Evolutionary conservation across 768 basidiomycete species (phyloP).

Genomic region (Hortiboletus flavorubellus): DNA sequence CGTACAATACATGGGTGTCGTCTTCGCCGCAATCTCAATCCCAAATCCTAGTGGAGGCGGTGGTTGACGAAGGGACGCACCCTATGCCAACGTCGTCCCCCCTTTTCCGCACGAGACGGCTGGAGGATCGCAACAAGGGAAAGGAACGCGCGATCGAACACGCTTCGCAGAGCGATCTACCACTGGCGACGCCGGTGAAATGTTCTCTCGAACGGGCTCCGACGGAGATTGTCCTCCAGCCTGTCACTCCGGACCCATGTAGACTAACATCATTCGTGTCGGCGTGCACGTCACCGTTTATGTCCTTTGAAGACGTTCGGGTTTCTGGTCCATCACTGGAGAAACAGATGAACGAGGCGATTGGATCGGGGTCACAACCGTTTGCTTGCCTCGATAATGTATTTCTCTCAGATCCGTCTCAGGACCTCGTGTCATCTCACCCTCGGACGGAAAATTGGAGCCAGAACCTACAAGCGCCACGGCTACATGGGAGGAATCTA

Average conservation of each 20-base stretch:
- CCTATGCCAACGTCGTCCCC: constrained; percentile 30
- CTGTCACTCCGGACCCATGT: background rate
- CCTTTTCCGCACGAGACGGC: background rate
- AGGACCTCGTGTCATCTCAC: background rate
- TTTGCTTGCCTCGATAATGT: constrained; percentile 20
- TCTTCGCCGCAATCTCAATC: constrained; percentile 13
- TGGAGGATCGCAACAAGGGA: background rate
- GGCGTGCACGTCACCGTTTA: constrained; percentile 15
- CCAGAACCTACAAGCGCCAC: background rate
- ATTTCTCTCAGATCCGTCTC: background rate
- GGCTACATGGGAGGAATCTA: background rate
- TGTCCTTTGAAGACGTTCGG: constrained; percentile 4
- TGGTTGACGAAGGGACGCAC: constrained; percentile 4
- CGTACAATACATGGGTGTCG: constrained; percentile 15
- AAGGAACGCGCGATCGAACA: constrained; percentile 5
- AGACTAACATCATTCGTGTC: background rate
- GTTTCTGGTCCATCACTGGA: background rate
- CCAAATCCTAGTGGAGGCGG: background rate
- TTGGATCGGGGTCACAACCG: constrained; percentile 3
- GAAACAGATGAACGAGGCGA: background rate
- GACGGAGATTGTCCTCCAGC: constrained; percentile 2
- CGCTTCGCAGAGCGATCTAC: background rate
- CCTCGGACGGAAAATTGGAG: background rate
- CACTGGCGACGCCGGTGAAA: background rate
- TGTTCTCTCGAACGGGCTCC: background rate